Percentiles rank a stretch among this genome's conserved stretches.
Conservation (phyloP, 2,329 filamentous ascomycete species). For the Albophoma yamanashiensis region DNA sequence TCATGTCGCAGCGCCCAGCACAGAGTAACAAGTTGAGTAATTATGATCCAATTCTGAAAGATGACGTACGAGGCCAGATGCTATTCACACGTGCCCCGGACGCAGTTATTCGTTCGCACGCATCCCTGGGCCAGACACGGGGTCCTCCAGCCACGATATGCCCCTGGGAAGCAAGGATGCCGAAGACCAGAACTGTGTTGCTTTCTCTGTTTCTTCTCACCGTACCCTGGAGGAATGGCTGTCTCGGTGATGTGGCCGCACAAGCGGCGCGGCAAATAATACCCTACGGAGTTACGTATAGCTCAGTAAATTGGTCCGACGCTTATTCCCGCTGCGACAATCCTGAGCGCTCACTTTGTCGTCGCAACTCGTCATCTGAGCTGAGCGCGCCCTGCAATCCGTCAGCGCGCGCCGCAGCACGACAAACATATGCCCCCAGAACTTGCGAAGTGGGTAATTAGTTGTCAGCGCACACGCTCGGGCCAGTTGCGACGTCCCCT, state of each 20-base stretch:
- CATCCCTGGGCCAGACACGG: background rate
- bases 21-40: background rate
- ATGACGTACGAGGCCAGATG: background rate
- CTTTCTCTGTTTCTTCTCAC: background rate
- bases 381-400: background rate
- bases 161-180: background rate
- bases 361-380: conserved; percentile 1
- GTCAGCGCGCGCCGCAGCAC: background rate
- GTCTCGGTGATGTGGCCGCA: background rate
- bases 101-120: background rate
- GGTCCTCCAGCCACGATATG: background rate
- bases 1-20: background rate
- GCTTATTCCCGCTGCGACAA: background rate
- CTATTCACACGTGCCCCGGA: background rate
- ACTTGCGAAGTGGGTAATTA: background rate
- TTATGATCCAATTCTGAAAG: background rate
- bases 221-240: background rate
- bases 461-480: background rate
- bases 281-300: too few relatives aligned
- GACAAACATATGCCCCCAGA: conserved; percentile 1
- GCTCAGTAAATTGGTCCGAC: background rate
- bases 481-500: background rate
- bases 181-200: background rate
- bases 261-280: background rate
- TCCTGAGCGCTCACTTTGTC: background rate